Evolutionary conservation across 2,329 filamentous ascomycete species (phyloP).

Genomic region (Apiospora saccharicola): DNA sequence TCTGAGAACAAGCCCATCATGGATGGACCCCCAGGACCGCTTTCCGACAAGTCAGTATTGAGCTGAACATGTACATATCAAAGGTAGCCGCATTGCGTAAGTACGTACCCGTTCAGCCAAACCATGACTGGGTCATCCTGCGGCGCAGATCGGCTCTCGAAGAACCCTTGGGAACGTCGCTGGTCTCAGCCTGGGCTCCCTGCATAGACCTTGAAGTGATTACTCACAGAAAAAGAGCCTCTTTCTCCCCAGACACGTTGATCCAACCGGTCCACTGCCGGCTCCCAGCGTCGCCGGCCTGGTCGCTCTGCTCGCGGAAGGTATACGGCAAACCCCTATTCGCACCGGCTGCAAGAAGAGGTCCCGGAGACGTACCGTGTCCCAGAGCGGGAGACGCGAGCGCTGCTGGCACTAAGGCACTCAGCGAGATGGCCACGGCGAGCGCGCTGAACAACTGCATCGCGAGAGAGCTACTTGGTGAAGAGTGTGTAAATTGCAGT

Average conservation of each 20-base stretch:
- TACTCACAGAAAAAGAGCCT: conserved; percentile 28
- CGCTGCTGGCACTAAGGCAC: background rate
- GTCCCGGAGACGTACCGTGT: background rate
- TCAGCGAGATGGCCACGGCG: background rate
- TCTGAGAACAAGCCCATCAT: conserved; percentile 33
- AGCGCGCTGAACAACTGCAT: background rate
- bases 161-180: conserved; percentile 25
- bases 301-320: conserved; percentile 26
- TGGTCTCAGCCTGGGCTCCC: background rate
- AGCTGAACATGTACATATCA: too few relatives aligned
- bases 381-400: background rate
- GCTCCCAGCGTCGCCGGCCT: conserved; percentile 29
- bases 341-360: background rate
- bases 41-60: conserved; percentile 1
- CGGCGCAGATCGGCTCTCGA: conserved; percentile 28
- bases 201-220: too few relatives aligned
- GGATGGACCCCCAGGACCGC: conserved; percentile 31
- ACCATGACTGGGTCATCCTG: conserved; percentile 26
- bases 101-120: conserved; percentile 28
- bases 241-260: conserved; percentile 28
- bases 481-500: background rate
- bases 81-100: background rate
- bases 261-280: conserved; percentile 32
- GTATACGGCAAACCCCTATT: background rate
- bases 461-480: background rate